Evolutionary conservation across 1,139 yeast genomes (phyloP).

Genomic region (Nakaseomyces bracarensis): DNA sequence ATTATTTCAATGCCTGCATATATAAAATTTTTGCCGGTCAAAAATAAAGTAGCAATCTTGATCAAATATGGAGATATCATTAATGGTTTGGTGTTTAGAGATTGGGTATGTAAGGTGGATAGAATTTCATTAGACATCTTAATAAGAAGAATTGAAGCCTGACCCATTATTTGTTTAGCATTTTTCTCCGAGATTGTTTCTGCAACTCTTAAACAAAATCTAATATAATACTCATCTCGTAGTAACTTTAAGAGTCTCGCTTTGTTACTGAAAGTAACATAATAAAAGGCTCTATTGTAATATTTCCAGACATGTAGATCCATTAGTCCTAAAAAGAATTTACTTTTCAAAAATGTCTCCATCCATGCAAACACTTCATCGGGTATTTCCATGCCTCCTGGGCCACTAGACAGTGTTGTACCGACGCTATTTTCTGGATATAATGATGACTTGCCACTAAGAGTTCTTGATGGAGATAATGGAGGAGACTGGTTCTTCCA

Average conservation of each 20-base stretch:
- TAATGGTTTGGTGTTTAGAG: neutral
- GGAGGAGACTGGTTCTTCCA: slow-evolving; percentile 7
- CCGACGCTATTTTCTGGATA: neutral
- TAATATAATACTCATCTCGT: slow-evolving; percentile 9
- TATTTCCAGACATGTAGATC: slow-evolving; percentile 25
- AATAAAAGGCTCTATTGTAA: slow-evolving; percentile 16
- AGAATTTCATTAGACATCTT: slow-evolving; percentile 2
- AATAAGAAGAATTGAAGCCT: neutral
- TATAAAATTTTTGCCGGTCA: slow-evolving; percentile 14
- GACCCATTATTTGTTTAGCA: slow-evolving; percentile 1
- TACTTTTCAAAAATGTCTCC: slow-evolving; percentile 1
- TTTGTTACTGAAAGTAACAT: slow-evolving; percentile 13
- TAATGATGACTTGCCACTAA: neutral
- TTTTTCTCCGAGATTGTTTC: slow-evolving; percentile 5
- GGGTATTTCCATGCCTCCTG: neutral
- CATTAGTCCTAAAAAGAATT: slow-evolving; percentile 3
- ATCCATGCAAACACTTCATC: slow-evolving; percentile 3
- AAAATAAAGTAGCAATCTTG: slow-evolving; percentile 9
- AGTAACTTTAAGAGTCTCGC: slow-evolving; percentile 9
- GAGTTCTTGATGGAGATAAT: slow-evolving; percentile 1
- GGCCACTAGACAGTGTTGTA: neutral
- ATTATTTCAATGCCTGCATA: slow-evolving; percentile 21
- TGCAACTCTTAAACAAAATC: slow-evolving; percentile 6
- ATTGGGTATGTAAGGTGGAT: neutral
- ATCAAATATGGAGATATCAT: slow-evolving; percentile 4